Evolutionary conservation across 78 protist genomes (phyloP), one percentile per base, ranked within the genome.

Genomic region (Diacronema lutheri): DNA sequence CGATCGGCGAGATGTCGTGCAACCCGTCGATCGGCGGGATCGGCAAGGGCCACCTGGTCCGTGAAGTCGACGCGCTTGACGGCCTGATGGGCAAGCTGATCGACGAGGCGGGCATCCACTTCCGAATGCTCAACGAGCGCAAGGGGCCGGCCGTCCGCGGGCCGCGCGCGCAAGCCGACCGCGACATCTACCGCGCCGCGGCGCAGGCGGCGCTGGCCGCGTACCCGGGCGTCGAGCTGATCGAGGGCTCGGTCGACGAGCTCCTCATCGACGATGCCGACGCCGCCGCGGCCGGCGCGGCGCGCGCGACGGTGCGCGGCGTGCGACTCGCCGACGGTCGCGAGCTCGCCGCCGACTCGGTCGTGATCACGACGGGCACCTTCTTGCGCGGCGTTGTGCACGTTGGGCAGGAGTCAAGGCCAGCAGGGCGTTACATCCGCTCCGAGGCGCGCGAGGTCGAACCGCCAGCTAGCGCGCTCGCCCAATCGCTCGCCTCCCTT

Each of bases 11-110:
- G 33, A 90, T 96, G 97, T 93, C 96, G 38, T 96, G 98, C 86
- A 96, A 96, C 81, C 98, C 98, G 56, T 90, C 96, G 21, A 94
- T 96, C 76, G 98, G 98, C 61, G 98, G 98, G 50, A 69, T 96
- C 26, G 98, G 98, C 44, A 96, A 96, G 61, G 98, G 98, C 14
- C 78, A 76, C 69, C 84, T 96, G 66, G 93, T 96, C 38, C 81
- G 92, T 20, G 98, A 95, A 25, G 68, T 96, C 13, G 98, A 96
- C 78, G 98, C 98, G 16, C 50, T 96, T 21, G 98, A 86, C 65
- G 98, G 98, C 41, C 41, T 96, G 29, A 81, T 81, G 85, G 85
- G 38, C 26, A 25, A 57, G 31, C 16, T 37, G 10, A 55, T 94
- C 0, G 96, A 94, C 40, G 56, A 6, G 31, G 91, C 93, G 0